Percentiles rank a stretch among this genome's conserved stretches.
phyloP scores from a whole-genome alignment of 768 basidiomycete species.

The Baorangia bicolor region DNA sequence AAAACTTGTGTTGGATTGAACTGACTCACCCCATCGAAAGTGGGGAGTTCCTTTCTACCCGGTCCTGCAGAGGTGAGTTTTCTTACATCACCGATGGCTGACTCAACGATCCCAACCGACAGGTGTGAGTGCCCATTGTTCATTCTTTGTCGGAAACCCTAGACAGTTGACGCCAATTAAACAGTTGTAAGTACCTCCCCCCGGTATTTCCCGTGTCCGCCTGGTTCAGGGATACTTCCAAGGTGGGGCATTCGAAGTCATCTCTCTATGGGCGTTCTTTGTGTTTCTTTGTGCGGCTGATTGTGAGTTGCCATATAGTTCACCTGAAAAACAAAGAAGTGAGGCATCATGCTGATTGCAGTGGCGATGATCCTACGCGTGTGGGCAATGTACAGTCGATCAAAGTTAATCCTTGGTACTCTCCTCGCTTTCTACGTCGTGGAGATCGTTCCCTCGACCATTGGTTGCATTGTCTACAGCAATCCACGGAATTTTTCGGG shows the following conservation, averaged over 20 bases:
- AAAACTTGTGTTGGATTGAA: neutral
- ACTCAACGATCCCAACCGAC: neutral
- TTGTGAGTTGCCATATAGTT: neutral
- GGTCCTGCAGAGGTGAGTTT: neutral
- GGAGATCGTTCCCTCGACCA: neutral
- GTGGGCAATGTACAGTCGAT: constrained; percentile 14
- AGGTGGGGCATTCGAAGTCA: neutral
- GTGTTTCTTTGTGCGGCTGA: neutral
- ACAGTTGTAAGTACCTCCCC: neutral
- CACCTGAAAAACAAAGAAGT: neutral
- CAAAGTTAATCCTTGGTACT: neutral
- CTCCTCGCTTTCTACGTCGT: neutral
- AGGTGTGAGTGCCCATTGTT: neutral
- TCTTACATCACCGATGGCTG: neutral
- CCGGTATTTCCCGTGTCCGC: no score
- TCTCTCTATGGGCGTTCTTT: neutral
- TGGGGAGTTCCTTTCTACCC: neutral
- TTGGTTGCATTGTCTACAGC: neutral
- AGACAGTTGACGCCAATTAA: neutral
- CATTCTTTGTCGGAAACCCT: neutral
- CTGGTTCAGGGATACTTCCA: neutral
- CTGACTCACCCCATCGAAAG: neutral
- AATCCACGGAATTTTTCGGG: neutral
- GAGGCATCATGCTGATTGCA: neutral
- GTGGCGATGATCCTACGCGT: constrained; percentile 5